Evolutionary conservation across 2,329 filamentous ascomycete genomes (phyloP).

Genomic region (Cladobotryum mycophilum): DNA sequence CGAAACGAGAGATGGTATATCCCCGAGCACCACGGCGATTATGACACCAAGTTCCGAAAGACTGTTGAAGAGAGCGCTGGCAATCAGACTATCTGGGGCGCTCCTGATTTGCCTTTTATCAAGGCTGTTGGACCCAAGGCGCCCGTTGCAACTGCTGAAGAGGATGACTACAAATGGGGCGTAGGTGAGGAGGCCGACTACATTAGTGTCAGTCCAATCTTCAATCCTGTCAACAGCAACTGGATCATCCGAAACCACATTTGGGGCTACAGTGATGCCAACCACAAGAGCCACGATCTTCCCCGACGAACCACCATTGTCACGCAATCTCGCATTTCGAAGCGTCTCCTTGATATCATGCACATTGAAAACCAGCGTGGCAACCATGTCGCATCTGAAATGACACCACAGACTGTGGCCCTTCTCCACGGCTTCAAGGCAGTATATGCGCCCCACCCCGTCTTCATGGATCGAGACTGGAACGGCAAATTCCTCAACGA

Average conservation of each 20-base stretch:
- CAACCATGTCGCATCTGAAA: conserved; percentile 73
- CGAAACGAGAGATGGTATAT: conserved; percentile 68
- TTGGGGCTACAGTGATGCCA: conserved; percentile 55
- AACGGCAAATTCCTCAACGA: conserved; percentile 44
- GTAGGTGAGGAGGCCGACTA: conserved; percentile 70
- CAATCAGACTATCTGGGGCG: conserved; percentile 60
- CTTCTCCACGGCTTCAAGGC: conserved; percentile 74
- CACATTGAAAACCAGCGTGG: conserved; percentile 68
- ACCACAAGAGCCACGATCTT: conserved; percentile 46
- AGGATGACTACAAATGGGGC: conserved; percentile 70
- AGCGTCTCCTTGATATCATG: conserved; percentile 67
- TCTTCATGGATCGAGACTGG: conserved; percentile 75
- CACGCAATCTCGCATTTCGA: conserved; percentile 68
- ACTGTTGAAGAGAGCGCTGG: conserved; percentile 51
- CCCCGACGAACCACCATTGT: conserved; percentile 73
- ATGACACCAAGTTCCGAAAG: conserved; percentile 59
- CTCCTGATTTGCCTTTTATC: conserved; percentile 52
- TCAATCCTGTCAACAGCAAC: conserved; percentile 64
- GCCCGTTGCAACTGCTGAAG: conserved; percentile 48
- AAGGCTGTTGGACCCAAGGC: conserved; percentile 58
- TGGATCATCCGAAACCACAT: conserved; percentile 67
- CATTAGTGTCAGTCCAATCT: conserved; percentile 71
- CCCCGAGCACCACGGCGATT: conserved; percentile 60
- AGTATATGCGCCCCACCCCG: conserved; percentile 70
- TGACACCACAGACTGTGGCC: conserved; percentile 68